phyloP scores from a whole-genome alignment of 139 green algal species.

The Micractinium sp. region DNA sequence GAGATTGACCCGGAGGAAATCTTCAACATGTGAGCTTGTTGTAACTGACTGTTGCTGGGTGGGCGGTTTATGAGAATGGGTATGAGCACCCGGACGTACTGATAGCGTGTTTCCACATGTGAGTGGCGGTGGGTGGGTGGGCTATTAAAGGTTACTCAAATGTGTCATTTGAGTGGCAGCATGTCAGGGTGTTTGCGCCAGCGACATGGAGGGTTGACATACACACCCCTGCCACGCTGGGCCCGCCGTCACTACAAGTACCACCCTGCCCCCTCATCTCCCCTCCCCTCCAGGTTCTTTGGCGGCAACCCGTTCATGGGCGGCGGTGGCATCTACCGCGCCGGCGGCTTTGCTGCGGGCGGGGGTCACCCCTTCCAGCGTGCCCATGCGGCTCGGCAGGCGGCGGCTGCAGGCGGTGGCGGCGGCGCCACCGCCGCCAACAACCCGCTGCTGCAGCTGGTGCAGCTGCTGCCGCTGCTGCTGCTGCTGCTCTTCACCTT shows the following conservation, averaged over 20 bases:
- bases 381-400: neutral
- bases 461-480: constrained; percentile 59
- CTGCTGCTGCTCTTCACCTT: constrained; percentile 66
- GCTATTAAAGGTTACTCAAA: too few species aligned
- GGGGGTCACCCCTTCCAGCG: too few species aligned
- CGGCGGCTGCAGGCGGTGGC: constrained; percentile 2
- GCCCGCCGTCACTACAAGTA: neutral
- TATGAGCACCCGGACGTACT: too few species aligned
- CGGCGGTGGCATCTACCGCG: constrained; percentile 17
- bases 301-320: constrained; percentile 47
- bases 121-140: too few species aligned
- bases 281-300: constrained; percentile 66
- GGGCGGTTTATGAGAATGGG: too few species aligned
- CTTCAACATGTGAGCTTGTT: constrained; percentile 80
- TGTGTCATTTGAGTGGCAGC: too few species aligned
- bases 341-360: constrained; percentile 19
- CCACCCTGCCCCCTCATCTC: neutral
- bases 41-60: too few species aligned
- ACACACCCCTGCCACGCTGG: too few species aligned
- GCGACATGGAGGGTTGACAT: too few species aligned
- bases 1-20: constrained; percentile 70
- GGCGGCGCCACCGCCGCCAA: neutral
- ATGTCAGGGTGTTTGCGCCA: too few species aligned
- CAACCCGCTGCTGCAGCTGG: constrained; percentile 35
- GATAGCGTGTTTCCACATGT: too few species aligned